Evolutionary conservation across 306 rosid genomes (phyloP).

Genomic region (Senna tora): DNA sequence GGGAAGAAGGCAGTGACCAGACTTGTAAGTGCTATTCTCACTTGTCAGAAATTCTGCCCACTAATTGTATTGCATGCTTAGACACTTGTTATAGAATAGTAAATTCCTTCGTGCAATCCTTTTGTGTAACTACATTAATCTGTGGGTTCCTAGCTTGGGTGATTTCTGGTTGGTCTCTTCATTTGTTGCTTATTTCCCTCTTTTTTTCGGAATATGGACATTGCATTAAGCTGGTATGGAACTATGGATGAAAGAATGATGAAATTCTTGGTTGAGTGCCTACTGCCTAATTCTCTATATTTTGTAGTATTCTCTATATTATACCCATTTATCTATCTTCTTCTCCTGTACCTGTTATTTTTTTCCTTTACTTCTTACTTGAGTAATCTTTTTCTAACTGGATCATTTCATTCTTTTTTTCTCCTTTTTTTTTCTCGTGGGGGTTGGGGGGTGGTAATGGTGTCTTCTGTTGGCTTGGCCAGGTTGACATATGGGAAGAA

Average conservation of each 20-base stretch:
- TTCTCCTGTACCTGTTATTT: background rate
- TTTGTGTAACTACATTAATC: background rate
- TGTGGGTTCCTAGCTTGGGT: conserved; percentile 1
- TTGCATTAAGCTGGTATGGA: conserved; percentile 3
- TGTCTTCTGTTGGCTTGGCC: conserved; percentile 43
- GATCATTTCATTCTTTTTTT: conserved; percentile 7
- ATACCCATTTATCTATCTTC: background rate
- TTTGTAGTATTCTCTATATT: background rate
- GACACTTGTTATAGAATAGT: background rate
- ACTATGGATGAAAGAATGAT: conserved; percentile 19
- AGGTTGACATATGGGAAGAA: conserved; percentile 96
- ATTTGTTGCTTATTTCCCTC: background rate
- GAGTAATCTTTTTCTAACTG: background rate
- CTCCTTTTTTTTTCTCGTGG: conserved; percentile 17
- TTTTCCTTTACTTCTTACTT: background rate
- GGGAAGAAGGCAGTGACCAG: conserved; percentile 73
- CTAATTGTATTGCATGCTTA: conserved; percentile 8
- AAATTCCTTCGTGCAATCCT: background rate
- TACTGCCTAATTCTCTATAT: background rate
- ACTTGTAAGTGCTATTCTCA: conserved; percentile 54
- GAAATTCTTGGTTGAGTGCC: conserved; percentile 2
- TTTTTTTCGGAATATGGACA: background rate
- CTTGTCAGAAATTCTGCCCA: background rate
- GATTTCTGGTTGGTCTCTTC: background rate
- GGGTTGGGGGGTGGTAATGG: conserved; percentile 21